Evolutionary conservation across 1,284 basidiomycete genomes (phyloP).

Genomic region (Cryptococcus hybrid): DNA sequence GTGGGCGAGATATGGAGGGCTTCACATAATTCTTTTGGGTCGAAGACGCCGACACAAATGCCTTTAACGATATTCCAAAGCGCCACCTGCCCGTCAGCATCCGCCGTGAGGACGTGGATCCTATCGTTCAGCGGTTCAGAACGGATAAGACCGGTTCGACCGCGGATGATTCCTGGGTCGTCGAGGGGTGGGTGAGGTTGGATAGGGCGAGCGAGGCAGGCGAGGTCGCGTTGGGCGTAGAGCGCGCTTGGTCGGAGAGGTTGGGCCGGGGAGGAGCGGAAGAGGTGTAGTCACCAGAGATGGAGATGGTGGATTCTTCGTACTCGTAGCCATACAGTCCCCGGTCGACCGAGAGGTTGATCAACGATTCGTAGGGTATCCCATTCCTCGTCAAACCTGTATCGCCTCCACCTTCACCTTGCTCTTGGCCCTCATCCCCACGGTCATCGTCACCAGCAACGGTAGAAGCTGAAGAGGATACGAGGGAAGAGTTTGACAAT

Average conservation of each 20-base stretch:
- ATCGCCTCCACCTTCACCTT: not conserved
- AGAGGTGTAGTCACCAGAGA: not conserved
- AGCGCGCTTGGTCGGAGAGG: not conserved
- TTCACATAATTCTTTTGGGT: constrained; percentile 55
- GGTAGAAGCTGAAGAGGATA: not conserved
- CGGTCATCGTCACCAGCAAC: not conserved
- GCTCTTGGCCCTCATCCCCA: not conserved
- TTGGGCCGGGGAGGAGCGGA: not conserved
- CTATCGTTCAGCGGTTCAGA: constrained; percentile 84
- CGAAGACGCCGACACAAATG: constrained; percentile 70
- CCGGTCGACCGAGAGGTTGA: constrained; percentile 73
- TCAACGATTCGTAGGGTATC: constrained; percentile 75
- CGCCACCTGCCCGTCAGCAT: constrained; percentile 77
- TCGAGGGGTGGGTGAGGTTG: constrained; percentile 60
- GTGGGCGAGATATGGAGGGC: no score
- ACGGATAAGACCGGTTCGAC: constrained; percentile 79
- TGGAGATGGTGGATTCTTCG: not conserved
- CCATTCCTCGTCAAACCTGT: constrained; percentile 54
- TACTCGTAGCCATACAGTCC: constrained; percentile 60
- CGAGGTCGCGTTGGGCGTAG: constrained; percentile 71
- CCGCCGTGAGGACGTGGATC: constrained; percentile 85
- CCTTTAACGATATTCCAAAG: constrained; percentile 90
- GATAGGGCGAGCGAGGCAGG: constrained; percentile 70
- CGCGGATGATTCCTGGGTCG: constrained; percentile 60
- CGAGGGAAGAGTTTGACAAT: not conserved